Base-by-base conservation (phyloP, 805 yeast genomes). In the Aciculoconidium aculeatum region DNA sequence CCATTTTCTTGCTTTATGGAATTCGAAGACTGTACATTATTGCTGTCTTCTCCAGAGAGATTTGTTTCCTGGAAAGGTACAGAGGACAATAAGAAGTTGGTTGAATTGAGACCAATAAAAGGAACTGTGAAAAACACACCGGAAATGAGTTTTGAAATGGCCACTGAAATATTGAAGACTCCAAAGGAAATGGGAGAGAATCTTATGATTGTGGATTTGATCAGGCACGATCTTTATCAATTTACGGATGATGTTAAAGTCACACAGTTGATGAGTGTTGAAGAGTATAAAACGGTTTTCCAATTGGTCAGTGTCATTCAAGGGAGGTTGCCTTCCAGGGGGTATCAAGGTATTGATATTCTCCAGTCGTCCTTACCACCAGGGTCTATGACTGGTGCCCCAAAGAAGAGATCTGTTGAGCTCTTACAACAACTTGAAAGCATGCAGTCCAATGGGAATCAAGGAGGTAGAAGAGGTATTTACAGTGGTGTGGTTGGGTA, bases 341-440 rank as follows among this genome's bases (percentile, higher is more conserved):
- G 45, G 2, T 77, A 69, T 41, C 60, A 68, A 8, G 98, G 97
- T 0, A 60, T 88, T 14, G 97, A 92, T 50, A 61, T 90, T 3
- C 65, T 92, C 8, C 70, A 75, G 12, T 75, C 75, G 35, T 76
- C 95, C 0, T 61, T 94, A 19, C 98, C 99, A 3, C 96, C 99
- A 0, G 99, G 99, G 0, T 90, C 97, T 1, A 92, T 92, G 99
- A 92, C 99, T 0, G 99, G 99, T 3, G 99, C 99, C 0, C 99
- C 99, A 2, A 92, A 92, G 59, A 82, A 80, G 44, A 70, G 95
- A 35, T 85, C 96, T 0, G 94, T 92, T 5, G 92, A 90, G 52
- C 53, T 94, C 4, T 62, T 92, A 16, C 82, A 79, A 36, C 49
- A 51, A 1, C 52, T 81, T 5, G 92, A 81, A 44, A 42, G 54